phyloP scores from a whole-genome alignment of 306 rosid genomes.

The Acacia acuminata region DNA sequence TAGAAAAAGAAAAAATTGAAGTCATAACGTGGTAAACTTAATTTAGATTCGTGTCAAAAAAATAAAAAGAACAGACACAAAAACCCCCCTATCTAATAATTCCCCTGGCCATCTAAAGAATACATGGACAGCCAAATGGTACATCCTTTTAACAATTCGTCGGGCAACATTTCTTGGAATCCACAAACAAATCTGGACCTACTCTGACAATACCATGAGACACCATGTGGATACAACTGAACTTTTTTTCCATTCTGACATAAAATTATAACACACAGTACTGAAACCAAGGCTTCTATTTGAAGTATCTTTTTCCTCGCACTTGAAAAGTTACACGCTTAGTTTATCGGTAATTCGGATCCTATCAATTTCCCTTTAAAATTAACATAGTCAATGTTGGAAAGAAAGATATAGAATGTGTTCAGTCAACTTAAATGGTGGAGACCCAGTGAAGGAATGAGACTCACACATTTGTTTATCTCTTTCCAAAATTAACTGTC shows the following conservation, averaged over 20 bases:
- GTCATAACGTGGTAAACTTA: not conserved
- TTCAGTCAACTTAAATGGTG: not conserved
- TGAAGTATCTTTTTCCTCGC: not conserved
- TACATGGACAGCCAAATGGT: not conserved
- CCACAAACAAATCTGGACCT: conserved; percentile 11
- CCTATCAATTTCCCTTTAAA: not conserved
- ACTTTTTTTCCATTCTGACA: not conserved
- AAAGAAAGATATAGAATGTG: not conserved
- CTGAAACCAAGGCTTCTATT: conserved; percentile 3
- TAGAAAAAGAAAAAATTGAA: conserved; percentile 3
- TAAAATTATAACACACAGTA: conserved; percentile 15
- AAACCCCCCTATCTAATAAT: conserved; percentile 10
- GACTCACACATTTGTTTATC: not conserved
- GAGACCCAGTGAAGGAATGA: not conserved
- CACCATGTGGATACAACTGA: conserved; percentile 20
- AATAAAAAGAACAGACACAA: conserved; percentile 17
- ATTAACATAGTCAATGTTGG: not conserved
- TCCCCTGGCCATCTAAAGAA: conserved; percentile 12
- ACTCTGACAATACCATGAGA: conserved; percentile 2
- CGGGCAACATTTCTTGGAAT: conserved; percentile 15
- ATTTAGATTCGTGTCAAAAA: conserved; percentile 8
- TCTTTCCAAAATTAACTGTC: not conserved
- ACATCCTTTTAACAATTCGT: not conserved
- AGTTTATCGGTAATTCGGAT: not conserved
- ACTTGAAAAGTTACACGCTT: not conserved